phyloP scores from a whole-genome alignment of 441 rosid genomes.

The Eruca vesicaria region DNA sequence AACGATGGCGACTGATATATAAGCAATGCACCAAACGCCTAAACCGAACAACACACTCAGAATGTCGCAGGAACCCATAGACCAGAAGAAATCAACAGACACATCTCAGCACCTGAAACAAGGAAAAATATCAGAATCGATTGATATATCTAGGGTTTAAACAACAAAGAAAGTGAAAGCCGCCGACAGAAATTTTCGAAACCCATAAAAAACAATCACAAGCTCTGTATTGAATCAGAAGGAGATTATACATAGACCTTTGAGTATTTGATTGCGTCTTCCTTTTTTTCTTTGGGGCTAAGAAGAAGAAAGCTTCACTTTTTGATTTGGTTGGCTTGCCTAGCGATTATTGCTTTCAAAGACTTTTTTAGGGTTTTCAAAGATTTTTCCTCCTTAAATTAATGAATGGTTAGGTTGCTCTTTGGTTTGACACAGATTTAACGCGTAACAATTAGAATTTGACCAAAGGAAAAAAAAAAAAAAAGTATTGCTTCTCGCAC shows the following conservation, averaged over 20 bases:
- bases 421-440: background rate
- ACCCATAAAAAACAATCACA: background rate
- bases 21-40: conserved; percentile 86
- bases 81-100: conserved; percentile 32
- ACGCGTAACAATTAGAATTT: conserved; percentile 50
- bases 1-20: conserved; percentile 63
- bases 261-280: background rate
- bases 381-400: background rate
- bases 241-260: background rate
- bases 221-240: background rate
- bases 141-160: background rate
- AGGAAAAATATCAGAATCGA: background rate
- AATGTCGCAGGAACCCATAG: conserved; percentile 56
- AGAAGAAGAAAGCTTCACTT: background rate
- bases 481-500: conserved; percentile 25
- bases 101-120: conserved; percentile 37
- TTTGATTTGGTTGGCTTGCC: background rate
- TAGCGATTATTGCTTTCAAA: background rate
- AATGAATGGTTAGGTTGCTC: background rate
- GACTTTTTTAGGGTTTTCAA: conserved; percentile 2
- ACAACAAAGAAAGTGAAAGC: background rate
- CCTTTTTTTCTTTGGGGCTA: background rate
- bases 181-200: background rate
- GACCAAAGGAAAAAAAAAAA: conserved; percentile 71
- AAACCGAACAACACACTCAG: conserved; percentile 56